These are phyloP conservation scores for Lentinula aciculospora DNA, from an alignment of 768 basidiomycete genomes.

Conservation along the genomic window DNA sequence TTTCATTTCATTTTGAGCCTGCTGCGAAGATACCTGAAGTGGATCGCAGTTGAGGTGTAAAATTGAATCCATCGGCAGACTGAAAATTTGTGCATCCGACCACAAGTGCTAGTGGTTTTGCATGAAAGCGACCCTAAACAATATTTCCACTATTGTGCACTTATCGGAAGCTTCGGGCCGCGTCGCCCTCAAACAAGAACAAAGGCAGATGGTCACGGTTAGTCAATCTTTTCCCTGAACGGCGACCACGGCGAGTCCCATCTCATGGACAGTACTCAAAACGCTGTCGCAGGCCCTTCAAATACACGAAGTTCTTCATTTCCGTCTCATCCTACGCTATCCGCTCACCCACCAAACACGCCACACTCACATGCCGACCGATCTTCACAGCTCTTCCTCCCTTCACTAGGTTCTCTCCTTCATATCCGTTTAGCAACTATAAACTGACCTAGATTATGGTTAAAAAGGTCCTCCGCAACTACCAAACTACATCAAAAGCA, in stretches of 20 bases:
- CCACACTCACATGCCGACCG: slow-evolving; percentile 11
- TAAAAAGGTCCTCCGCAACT: slow-evolving; percentile 26
- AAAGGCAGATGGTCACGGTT: background rate
- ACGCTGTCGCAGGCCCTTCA: slow-evolving; percentile 65
- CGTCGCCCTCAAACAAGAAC: background rate
- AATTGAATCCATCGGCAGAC: no score
- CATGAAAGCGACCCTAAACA: no score
- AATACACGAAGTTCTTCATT: slow-evolving; percentile 19
- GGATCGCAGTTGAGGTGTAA: background rate
- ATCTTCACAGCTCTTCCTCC: slow-evolving; percentile 25
- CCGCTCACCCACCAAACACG: slow-evolving; percentile 20
- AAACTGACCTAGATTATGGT: slow-evolving; percentile 11
- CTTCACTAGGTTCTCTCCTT: slow-evolving; percentile 30
- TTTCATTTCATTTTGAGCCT: no score
- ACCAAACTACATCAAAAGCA: slow-evolving; percentile 58
- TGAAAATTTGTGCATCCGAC: no score
- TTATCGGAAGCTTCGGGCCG: background rate
- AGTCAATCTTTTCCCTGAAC: slow-evolving; percentile 5
- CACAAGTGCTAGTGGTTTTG: no score
- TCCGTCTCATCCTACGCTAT: slow-evolving; percentile 22
- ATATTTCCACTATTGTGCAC: no score
- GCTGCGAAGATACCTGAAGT: no score
- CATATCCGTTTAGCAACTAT: slow-evolving; percentile 1
- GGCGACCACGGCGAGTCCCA: slow-evolving; percentile 7
- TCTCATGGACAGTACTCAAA: slow-evolving; percentile 36